phyloP scores from a whole-genome alignment of 179 eudicot species.

The Drosera spatulata region DNA sequence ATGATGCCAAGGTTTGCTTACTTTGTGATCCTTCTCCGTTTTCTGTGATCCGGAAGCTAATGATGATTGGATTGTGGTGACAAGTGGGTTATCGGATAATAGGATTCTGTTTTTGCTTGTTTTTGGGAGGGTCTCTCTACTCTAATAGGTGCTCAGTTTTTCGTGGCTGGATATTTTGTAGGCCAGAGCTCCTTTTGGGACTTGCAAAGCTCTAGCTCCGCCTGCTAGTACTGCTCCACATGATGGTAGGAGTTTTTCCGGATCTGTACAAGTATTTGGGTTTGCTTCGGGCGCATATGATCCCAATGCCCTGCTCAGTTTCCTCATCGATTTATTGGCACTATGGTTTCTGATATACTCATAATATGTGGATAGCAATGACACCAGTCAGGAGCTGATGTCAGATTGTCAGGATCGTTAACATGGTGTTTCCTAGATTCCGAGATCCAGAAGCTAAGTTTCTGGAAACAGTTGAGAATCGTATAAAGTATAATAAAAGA shows the following conservation, averaged over 20 bases:
- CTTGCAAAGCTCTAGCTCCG: slow-evolving; percentile 43
- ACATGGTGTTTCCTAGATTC: no score
- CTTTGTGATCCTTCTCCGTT: no score
- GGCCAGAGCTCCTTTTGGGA: slow-evolving; percentile 80
- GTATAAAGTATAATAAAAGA: background rate
- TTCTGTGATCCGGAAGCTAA: no score
- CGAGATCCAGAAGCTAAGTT: no score
- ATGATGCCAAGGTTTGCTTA: no score
- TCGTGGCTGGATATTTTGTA: slow-evolving; percentile 17
- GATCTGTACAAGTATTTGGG: slow-evolving; percentile 75
- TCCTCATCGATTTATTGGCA: slow-evolving; percentile 21
- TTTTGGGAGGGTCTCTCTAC: background rate
- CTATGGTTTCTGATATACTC: slow-evolving; percentile 11
- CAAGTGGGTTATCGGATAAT: background rate
- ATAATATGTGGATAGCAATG: slow-evolving; percentile 7
- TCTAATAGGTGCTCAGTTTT: background rate
- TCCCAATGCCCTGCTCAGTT: slow-evolving; percentile 20
- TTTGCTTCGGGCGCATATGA: slow-evolving; percentile 29
- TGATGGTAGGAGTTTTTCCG: slow-evolving; percentile 66
- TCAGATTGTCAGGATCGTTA: background rate
- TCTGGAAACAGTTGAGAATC: no score
- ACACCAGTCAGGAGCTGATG: slow-evolving; percentile 5
- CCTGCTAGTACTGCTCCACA: slow-evolving; percentile 36
- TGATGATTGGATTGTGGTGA: no score
- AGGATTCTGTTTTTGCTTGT: background rate